A percentile compares a stretch with the other conserved stretches of the same genome.
Conservation (phyloP, 768 basidiomycete genomes). For the Neoboletus magnificus region DNA sequence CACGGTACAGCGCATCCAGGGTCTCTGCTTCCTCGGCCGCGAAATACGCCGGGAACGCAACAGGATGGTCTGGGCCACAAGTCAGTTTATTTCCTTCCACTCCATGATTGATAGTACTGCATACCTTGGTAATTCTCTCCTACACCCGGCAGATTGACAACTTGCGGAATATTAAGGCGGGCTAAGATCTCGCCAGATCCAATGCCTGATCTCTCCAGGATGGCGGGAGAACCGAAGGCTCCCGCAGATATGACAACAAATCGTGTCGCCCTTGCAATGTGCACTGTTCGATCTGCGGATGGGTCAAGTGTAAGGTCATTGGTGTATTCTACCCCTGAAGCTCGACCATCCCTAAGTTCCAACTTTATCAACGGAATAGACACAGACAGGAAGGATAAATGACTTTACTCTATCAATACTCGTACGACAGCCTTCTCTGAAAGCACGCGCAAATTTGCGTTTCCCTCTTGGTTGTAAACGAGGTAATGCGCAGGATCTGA, state of each 20-base stretch:
- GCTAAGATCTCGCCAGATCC: constrained; percentile 50
- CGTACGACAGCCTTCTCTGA: constrained; percentile 43
- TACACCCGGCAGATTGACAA: constrained; percentile 70
- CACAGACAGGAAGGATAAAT: not conserved
- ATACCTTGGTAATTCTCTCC: constrained; percentile 63
- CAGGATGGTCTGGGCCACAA: constrained; percentile 28
- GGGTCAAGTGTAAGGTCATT: constrained; percentile 26
- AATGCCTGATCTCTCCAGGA: constrained; percentile 65
- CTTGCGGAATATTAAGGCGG: constrained; percentile 42
- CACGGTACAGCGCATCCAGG: constrained; percentile 45
- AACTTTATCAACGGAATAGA: not conserved
- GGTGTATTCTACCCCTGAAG: constrained; percentile 52
- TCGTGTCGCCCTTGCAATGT: constrained; percentile 36
- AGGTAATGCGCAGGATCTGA: constrained; percentile 55
- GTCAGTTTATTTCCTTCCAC: not conserved
- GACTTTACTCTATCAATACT: constrained; percentile 46
- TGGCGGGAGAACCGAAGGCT: constrained; percentile 53
- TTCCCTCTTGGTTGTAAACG: constrained; percentile 45
- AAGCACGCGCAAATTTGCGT: constrained; percentile 42
- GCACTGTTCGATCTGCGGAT: constrained; percentile 22
- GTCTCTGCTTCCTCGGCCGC: constrained; percentile 47
- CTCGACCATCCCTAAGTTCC: constrained; percentile 25
- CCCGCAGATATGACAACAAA: constrained; percentile 52
- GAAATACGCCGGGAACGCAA: constrained; percentile 32
- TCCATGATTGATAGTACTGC: not conserved